Percentiles rank a stretch among this genome's conserved stretches.
These are phyloP conservation scores for Penicillium robsamsonii DNA, from an alignment of 495 filamentous ascomycete species.

Conservation along the genomic window DNA sequence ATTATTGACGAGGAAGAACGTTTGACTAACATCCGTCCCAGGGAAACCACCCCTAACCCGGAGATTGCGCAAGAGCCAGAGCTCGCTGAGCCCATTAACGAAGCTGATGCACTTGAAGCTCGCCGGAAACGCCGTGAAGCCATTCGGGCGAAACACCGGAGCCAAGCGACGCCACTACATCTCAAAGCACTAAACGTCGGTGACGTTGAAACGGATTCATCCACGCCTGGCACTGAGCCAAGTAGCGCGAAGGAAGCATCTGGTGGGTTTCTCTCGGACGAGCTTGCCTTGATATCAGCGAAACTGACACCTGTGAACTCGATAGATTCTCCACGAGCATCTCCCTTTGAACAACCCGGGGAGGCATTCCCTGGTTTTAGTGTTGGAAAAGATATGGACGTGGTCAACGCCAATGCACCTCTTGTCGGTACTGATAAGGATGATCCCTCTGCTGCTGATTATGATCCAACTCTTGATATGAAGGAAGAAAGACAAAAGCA, in stretches of 20 bases:
- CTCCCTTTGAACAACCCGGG: slow-evolving; percentile 47
- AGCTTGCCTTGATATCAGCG: background rate
- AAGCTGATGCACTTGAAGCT: slow-evolving; percentile 79
- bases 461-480: slow-evolving; percentile 93
- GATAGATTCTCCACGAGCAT: slow-evolving; percentile 29
- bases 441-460: slow-evolving; percentile 90
- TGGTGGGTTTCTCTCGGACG: slow-evolving; percentile 22
- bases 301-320: slow-evolving; percentile 5
- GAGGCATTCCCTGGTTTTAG: slow-evolving; percentile 55
- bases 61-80: slow-evolving; percentile 30
- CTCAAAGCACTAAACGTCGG: slow-evolving; percentile 72
- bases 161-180: slow-evolving; percentile 67
- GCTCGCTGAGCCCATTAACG: slow-evolving; percentile 58
- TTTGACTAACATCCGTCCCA: slow-evolving; percentile 15
- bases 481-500: slow-evolving; percentile 78
- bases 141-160: slow-evolving; percentile 78
- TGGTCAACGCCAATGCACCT: slow-evolving; percentile 57
- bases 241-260: slow-evolving; percentile 23
- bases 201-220: slow-evolving; percentile 50
- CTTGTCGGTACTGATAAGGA: slow-evolving; percentile 60
- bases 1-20: background rate
- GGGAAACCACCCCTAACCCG: slow-evolving; percentile 11
- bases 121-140: slow-evolving; percentile 85
- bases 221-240: slow-evolving; percentile 51
- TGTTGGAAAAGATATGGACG: slow-evolving; percentile 59